Evolutionary conservation across 805 yeast species (phyloP).

Genomic region (Zygoascus tannicola): DNA sequence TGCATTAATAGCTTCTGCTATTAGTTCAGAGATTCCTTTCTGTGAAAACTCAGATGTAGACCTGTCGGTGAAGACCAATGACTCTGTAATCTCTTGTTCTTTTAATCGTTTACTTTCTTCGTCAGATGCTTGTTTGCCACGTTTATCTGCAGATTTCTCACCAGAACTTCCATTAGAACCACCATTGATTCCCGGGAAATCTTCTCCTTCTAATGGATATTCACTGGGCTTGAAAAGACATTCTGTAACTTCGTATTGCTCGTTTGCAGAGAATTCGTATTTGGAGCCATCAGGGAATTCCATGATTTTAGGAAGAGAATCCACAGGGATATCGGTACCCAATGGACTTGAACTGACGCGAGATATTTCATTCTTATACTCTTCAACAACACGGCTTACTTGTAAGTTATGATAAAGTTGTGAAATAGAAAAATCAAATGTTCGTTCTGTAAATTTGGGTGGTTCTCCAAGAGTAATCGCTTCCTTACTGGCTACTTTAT

Average conservation of each 20-base stretch:
- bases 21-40: slow-evolving; percentile 47
- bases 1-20: slow-evolving; percentile 38
- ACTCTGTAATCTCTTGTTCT: slow-evolving; percentile 9
- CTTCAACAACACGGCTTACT: slow-evolving; percentile 37
- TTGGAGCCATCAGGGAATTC: slow-evolving; percentile 57
- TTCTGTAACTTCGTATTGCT: slow-evolving; percentile 59
- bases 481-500: slow-evolving; percentile 40
- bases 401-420: slow-evolving; percentile 49
- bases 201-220: slow-evolving; percentile 22
- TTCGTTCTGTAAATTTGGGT: slow-evolving; percentile 26
- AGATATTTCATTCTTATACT: slow-evolving; percentile 37
- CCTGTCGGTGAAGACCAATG: slow-evolving; percentile 14
- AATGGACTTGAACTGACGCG: slow-evolving; percentile 36
- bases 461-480: slow-evolving; percentile 28
- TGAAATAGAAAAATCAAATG: slow-evolving; percentile 31
- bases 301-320: slow-evolving; percentile 40
- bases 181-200: slow-evolving; percentile 13
- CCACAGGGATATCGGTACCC: slow-evolving; percentile 24
- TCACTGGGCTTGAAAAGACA: slow-evolving; percentile 56
- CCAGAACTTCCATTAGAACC: slow-evolving; percentile 20
- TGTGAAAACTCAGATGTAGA: slow-evolving; percentile 9
- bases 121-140: not conserved
- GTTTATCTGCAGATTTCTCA: slow-evolving; percentile 8
- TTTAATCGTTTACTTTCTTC: slow-evolving; percentile 5
- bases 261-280: slow-evolving; percentile 43